These are phyloP conservation scores for Amaranthus palmeri DNA, from an alignment of 148 eudicot genomes.

Conservation along the genomic window DNA sequence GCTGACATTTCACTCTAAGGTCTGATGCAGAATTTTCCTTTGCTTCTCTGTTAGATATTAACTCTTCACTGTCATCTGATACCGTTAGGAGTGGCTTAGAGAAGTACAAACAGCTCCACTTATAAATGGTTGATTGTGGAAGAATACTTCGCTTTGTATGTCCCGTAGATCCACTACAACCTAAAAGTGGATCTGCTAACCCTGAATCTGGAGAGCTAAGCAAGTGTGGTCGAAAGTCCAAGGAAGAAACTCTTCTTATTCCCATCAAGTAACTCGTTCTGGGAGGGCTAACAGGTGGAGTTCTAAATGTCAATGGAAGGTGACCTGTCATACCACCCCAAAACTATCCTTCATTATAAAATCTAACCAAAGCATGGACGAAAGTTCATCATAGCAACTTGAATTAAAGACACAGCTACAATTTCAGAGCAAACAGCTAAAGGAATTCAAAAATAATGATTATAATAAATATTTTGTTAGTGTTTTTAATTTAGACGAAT, in stretches of 20 bases:
- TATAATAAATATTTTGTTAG: not conserved
- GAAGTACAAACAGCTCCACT: conserved; percentile 93
- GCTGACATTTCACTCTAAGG: conserved; percentile 78
- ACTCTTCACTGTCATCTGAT: conserved; percentile 73
- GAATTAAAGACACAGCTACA: not conserved
- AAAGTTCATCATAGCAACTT: not conserved
- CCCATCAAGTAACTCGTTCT: conserved; percentile 69
- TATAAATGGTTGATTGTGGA: conserved; percentile 88
- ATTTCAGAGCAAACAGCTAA: not conserved
- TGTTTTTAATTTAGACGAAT: not conserved
- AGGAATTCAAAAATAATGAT: not conserved
- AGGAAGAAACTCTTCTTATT: conserved; percentile 85
- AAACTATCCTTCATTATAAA: conserved; percentile 1
- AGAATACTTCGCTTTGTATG: conserved; percentile 75
- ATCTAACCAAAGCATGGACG: not conserved
- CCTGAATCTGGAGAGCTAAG: conserved; percentile 76
- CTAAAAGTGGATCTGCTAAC: conserved; percentile 81
- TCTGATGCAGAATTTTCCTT: conserved; percentile 73
- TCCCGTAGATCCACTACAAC: conserved; percentile 50
- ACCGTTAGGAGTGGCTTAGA: conserved; percentile 87
- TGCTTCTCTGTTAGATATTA: conserved; percentile 61
- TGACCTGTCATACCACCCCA: conserved; percentile 48
- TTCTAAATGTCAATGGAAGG: conserved; percentile 75
- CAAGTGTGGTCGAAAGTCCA: conserved; percentile 82
- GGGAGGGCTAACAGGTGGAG: conserved; percentile 99